Percentiles rank a stretch among this genome's conserved stretches.
Conservation (phyloP, 1,284 basidiomycete genomes). For the Melampsora abietis-canadensis region DNA sequence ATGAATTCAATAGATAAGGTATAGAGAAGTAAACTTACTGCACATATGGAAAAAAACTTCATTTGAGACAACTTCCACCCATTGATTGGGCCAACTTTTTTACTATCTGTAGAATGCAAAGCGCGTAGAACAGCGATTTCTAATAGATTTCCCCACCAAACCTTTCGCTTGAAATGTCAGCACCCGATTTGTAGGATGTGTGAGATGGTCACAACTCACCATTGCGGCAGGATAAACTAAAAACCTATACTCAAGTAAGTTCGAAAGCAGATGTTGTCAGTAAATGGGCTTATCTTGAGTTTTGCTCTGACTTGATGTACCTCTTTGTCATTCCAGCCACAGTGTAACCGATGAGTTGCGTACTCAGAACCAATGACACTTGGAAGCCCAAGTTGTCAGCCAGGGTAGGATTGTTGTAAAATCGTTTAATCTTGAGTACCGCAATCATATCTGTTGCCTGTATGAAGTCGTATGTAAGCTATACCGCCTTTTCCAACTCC, state of each 20-base stretch:
- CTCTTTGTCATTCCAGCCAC: constrained; percentile 56
- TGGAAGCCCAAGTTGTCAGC: constrained; percentile 32
- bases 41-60: constrained; percentile 24
- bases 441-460: constrained; percentile 37
- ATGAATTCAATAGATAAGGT: neutral
- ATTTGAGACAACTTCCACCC: constrained; percentile 41
- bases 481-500: neutral
- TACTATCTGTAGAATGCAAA: constrained; percentile 11
- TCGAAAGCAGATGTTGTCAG: neutral
- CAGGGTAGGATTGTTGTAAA: constrained; percentile 27
- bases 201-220: constrained; percentile 2
- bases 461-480: neutral
- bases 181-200: neutral
- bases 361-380: constrained; percentile 54
- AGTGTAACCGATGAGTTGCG: constrained; percentile 58
- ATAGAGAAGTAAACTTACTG: constrained; percentile 3
- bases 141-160: constrained; percentile 38
- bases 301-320: neutral
- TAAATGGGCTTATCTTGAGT: neutral
- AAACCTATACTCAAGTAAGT: constrained; percentile 7
- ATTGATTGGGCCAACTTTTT: constrained; percentile 25
- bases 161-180: constrained; percentile 2
- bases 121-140: constrained; percentile 37
- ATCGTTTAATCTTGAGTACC: constrained; percentile 27
- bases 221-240: constrained; percentile 36